Conservation (phyloP, 2,329 filamentous ascomycete genomes). For the Apiospora rasikravindrae region DNA sequence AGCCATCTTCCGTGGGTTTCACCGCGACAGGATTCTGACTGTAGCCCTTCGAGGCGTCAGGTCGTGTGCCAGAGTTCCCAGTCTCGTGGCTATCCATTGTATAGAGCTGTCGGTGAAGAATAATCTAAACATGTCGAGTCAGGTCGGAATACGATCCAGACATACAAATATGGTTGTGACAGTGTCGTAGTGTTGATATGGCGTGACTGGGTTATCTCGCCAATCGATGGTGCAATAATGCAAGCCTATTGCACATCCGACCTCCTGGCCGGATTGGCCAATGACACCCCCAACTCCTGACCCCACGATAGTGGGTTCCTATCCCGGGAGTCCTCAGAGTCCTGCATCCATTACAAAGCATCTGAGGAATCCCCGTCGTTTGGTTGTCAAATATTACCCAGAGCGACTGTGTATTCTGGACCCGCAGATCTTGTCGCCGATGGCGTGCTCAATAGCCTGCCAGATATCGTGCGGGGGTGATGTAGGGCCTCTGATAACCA, state of each 20-base stretch:
- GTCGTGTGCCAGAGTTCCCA: not conserved
- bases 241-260: not conserved
- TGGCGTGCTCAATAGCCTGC: not conserved
- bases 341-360: not conserved
- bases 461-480: not conserved
- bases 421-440: not conserved
- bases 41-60: not conserved
- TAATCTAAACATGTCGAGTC: not conserved
- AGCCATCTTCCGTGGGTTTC: not conserved
- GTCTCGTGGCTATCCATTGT: not conserved
- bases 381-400: not conserved
- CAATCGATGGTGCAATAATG: not conserved
- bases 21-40: not conserved
- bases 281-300: not conserved
- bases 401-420: not conserved
- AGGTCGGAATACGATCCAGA: not conserved
- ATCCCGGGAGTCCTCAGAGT: not conserved
- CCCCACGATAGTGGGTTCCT: not conserved
- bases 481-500: not conserved
- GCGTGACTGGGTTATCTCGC: not conserved
- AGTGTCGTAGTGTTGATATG: not conserved
- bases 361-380: not conserved
- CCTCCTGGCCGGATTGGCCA: not conserved
- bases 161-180: not conserved
- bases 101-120: not conserved